Conservation (phyloP, 2,329 filamentous ascomycete genomes). For the Botryosphaeria agaves region DNA sequence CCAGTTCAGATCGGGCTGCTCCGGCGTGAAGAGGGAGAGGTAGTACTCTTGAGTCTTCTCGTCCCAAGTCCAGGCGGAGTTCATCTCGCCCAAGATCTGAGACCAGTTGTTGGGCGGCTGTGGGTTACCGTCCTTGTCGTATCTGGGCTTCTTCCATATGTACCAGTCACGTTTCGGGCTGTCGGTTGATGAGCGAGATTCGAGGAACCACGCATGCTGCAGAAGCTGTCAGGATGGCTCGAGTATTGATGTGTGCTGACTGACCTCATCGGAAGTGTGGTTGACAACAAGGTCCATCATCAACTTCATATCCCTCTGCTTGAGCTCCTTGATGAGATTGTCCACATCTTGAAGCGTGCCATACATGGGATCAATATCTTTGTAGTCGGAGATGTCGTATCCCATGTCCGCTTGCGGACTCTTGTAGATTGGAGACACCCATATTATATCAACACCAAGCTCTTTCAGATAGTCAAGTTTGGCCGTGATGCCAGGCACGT, state of each 20-base stretch:
- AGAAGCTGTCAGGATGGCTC: constrained; percentile 13
- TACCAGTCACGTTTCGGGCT: constrained; percentile 44
- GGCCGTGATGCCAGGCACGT: constrained; percentile 46
- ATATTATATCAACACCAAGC: constrained; percentile 45
- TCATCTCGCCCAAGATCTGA: constrained; percentile 19
- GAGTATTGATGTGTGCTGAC: not conserved
- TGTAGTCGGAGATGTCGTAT: constrained; percentile 32
- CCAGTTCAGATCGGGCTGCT: constrained; percentile 32
- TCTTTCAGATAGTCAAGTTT: constrained; percentile 46
- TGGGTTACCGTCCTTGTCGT: constrained; percentile 34
- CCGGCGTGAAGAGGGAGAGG: constrained; percentile 26
- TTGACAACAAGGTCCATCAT: constrained; percentile 32
- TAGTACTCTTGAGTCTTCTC: constrained; percentile 29
- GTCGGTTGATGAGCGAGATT: constrained; percentile 31
- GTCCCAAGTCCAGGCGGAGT: constrained; percentile 27
- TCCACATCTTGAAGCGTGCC: constrained; percentile 29
- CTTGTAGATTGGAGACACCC: constrained; percentile 34
- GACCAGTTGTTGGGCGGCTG: constrained; percentile 40
- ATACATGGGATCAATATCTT: constrained; percentile 28
- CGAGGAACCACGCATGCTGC: constrained; percentile 41
- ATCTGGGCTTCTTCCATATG: constrained; percentile 44
- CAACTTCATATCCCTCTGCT: constrained; percentile 28
- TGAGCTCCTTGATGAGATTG: constrained; percentile 22
- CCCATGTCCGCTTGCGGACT: constrained; percentile 37
- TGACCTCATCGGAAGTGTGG: constrained; percentile 22